These are phyloP conservation scores for Durusdinium trenchii DNA, from an alignment of 73 alveolate genomes.

Conservation along the genomic window DNA sequence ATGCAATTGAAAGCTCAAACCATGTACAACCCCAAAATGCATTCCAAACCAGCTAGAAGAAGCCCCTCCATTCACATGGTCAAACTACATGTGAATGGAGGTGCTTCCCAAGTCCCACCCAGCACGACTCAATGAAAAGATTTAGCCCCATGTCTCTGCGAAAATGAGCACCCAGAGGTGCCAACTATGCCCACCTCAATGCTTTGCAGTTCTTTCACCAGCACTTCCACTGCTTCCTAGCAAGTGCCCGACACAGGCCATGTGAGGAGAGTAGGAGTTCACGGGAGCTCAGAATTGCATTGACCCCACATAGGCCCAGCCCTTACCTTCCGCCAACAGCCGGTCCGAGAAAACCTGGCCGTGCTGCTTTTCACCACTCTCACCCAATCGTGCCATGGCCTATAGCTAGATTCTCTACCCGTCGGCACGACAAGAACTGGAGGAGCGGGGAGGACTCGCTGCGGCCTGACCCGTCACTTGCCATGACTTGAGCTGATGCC, in stretches of 20 bases:
- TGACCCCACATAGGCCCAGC: neutral
- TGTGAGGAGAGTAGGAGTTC: neutral
- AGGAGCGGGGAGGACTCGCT: neutral
- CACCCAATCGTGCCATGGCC: too few species aligned
- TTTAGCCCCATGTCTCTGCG: neutral
- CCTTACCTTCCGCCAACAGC: neutral
- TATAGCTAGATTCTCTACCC: too few species aligned
- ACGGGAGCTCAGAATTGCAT: neutral
- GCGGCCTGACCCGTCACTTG: conserved; percentile 17
- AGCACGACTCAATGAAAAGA: neutral
- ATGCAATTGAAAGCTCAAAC: neutral
- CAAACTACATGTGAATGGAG: neutral
- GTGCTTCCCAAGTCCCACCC: neutral
- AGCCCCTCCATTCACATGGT: neutral
- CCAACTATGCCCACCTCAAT: neutral
- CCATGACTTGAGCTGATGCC: conserved; percentile 44
- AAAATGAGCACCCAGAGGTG: neutral
- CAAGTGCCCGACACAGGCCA: neutral
- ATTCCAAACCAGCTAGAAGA: neutral
- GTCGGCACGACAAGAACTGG: too few species aligned
- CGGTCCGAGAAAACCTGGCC: too few species aligned
- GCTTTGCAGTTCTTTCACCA: conserved; percentile 5
- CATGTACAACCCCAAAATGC: neutral
- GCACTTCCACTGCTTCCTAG: conserved; percentile 19
- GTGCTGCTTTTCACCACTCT: too few species aligned